A percentile compares a stretch with the other conserved stretches of the same genome.
These are phyloP conservation scores for Cynanchum wilfordii DNA, from an alignment of 257 asterid genomes.

Conservation along the genomic window DNA sequence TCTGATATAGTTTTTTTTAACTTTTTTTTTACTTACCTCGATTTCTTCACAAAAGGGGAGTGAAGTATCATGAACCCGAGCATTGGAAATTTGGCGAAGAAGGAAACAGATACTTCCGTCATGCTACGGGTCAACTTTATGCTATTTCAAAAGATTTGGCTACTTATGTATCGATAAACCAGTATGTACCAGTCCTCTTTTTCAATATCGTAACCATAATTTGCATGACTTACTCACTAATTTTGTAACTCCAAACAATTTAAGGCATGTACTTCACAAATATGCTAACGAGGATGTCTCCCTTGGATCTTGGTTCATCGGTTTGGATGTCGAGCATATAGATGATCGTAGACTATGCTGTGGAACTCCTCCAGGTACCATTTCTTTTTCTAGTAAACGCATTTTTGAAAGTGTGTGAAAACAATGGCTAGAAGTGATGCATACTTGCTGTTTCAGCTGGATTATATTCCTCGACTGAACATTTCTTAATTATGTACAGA, in stretches of 20 bases:
- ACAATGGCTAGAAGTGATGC: too few species aligned
- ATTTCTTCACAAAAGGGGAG: slow-evolving; percentile 50
- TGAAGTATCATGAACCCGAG: slow-evolving; percentile 90
- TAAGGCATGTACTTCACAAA: slow-evolving; percentile 74
- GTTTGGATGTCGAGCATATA: slow-evolving; percentile 88
- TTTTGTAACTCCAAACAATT: slow-evolving; percentile 6
- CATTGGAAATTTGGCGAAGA: slow-evolving; percentile 93
- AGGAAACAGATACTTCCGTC: slow-evolving; percentile 89
- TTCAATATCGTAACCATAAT: not conserved
- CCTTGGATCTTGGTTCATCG: slow-evolving; percentile 86
- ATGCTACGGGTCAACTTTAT: slow-evolving; percentile 89
- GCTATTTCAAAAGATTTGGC: slow-evolving; percentile 91
- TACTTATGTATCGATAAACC: slow-evolving; percentile 68
- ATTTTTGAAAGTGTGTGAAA: not conserved
- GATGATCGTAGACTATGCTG: slow-evolving; percentile 90
- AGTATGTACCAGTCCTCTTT: slow-evolving; percentile 33
- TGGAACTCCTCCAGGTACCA: slow-evolving; percentile 91
- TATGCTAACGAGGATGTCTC: slow-evolving; percentile 89
- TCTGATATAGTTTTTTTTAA: not conserved
- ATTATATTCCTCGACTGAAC: not conserved
- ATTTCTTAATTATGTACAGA: slow-evolving; percentile 33
- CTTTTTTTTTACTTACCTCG: slow-evolving; percentile 6
- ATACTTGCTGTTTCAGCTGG: not conserved
- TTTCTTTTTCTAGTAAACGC: too few species aligned
- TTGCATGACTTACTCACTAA: not conserved